Evolutionary conservation across 805 yeast species (phyloP).

Genomic region (Suhomyces tanzawaensis): DNA sequence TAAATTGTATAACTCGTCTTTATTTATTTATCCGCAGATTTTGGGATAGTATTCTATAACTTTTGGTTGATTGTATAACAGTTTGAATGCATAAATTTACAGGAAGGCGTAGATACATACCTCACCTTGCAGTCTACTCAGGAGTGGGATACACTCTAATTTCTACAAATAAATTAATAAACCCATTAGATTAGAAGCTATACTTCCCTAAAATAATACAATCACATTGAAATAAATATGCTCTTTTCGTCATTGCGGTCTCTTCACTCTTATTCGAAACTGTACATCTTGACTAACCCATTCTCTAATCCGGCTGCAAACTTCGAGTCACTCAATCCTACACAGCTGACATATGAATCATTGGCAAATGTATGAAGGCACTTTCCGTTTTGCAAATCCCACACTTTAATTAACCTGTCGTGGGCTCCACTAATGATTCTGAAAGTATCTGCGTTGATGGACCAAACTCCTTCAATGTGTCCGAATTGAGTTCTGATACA

Average conservation of each 20-base stretch:
- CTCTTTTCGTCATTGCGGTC: background rate
- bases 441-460: conserved; percentile 92
- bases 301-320: conserved; percentile 88
- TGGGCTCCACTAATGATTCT: conserved; percentile 94
- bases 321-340: conserved; percentile 83
- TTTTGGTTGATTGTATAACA: too few species aligned
- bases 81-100: too few species aligned
- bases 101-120: too few species aligned
- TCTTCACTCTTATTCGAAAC: conserved; percentile 55
- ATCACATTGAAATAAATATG: background rate
- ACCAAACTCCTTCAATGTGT: conserved; percentile 98
- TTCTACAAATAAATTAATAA: background rate
- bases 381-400: conserved; percentile 95
- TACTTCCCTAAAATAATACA: background rate
- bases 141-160: too few species aligned
- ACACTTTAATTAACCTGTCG: conserved; percentile 82
- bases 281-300: conserved; percentile 82
- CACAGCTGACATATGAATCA: conserved; percentile 58
- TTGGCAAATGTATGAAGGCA: conserved; percentile 85
- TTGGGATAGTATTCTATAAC: too few species aligned
- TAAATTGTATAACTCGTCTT: too few species aligned
- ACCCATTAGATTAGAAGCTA: too few species aligned
- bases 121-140: too few species aligned
- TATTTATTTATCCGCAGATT: too few species aligned
- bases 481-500: conserved; percentile 95